Evolutionary conservation across 176 grass and related monocot species (phyloP).

Genomic region (Cymbopogon citratus): DNA sequence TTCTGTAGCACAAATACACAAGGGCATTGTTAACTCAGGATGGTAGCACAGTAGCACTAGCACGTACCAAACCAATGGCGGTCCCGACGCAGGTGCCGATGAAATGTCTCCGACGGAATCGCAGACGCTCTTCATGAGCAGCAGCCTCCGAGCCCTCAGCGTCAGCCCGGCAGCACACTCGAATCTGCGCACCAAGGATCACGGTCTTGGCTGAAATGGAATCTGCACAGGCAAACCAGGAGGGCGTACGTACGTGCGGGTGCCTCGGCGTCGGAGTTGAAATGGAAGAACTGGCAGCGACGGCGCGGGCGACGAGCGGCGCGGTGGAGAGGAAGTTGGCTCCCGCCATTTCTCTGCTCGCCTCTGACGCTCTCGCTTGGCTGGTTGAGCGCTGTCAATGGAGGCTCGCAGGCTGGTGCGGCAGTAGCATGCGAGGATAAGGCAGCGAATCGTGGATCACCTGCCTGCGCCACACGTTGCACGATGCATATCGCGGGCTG

Average conservation of each 20-base stretch:
- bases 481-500: conserved; percentile 14
- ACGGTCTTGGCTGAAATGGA: background rate
- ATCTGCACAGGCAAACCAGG: background rate
- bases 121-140: conserved; percentile 10
- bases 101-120: conserved; percentile 43
- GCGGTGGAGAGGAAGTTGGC: conserved; percentile 43
- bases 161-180: conserved; percentile 33
- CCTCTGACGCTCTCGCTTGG: background rate
- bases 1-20: background rate
- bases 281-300: background rate
- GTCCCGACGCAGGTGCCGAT: conserved; percentile 38
- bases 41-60: background rate
- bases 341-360: conserved; percentile 47
- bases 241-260: conserved; percentile 11
- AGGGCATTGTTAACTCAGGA: background rate
- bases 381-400: background rate
- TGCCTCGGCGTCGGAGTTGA: conserved; percentile 20
- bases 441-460: conserved; percentile 20
- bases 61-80: conserved; percentile 56
- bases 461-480: conserved; percentile 34
- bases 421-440: conserved; percentile 34
- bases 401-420: background rate
- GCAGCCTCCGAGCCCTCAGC: background rate
- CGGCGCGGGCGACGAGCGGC: conserved; percentile 19
- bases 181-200: background rate